These are phyloP conservation scores for Kalmanozyma brasiliensis DNA, from an alignment of 1,284 basidiomycete species.

Conservation along the genomic window DNA sequence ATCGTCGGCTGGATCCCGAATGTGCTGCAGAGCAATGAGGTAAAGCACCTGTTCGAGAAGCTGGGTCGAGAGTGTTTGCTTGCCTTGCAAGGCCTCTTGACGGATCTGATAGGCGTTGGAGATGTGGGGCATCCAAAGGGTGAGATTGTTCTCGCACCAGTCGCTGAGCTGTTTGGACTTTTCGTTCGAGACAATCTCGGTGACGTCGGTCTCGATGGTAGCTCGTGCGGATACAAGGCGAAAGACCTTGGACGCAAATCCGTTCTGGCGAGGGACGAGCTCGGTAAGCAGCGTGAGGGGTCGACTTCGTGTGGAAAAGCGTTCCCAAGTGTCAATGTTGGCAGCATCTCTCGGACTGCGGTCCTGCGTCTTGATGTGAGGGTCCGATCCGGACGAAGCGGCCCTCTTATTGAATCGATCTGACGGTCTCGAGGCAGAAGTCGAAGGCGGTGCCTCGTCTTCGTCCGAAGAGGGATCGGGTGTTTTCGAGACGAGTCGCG, in stretches of 20 bases:
- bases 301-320: conserved; percentile 37
- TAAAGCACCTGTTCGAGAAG: conserved; percentile 44
- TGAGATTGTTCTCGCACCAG: conserved; percentile 44
- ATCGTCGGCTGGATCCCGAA: conserved; percentile 40
- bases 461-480: conserved; percentile 33
- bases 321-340: conserved; percentile 42
- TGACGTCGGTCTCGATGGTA: conserved; percentile 42
- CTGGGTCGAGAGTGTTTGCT: conserved; percentile 39
- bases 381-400: conserved; percentile 5
- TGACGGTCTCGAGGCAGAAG: not conserved
- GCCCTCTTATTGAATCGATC: not conserved
- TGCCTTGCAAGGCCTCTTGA: conserved; percentile 28
- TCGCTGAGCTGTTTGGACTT: conserved; percentile 43
- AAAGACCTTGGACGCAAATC: conserved; percentile 41
- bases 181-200: conserved; percentile 27
- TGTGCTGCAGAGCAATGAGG: conserved; percentile 39
- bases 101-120: conserved; percentile 38
- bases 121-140: conserved; percentile 39
- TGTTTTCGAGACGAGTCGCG: conserved; percentile 27
- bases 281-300: conserved; percentile 43
- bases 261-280: conserved; percentile 35
- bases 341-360: conserved; percentile 21
- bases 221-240: conserved; percentile 42
- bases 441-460: conserved; percentile 10
- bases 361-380: conserved; percentile 35